Base-by-base conservation (phyloP, 2,329 filamentous ascomycete species). In the Onygenales sp. region DNA sequence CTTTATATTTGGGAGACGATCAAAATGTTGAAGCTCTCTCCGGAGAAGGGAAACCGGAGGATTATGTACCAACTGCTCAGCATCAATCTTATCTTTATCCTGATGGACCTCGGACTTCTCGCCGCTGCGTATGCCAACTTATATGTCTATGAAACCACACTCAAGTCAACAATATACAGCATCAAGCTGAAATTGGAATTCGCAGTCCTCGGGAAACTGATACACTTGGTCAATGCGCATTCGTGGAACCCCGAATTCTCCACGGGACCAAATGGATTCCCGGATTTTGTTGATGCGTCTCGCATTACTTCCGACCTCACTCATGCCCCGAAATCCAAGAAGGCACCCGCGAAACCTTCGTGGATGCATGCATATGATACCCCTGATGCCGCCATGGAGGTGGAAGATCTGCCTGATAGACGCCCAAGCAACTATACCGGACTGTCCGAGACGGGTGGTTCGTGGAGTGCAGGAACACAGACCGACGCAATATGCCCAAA, bases 1-100 rank as follows among this genome's bases (percentile, higher is more conserved):
- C 62, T 77, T 17, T 78, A 78, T 61, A 79, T 82, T 53, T 68
- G 66, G 62, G 77, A 81, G 57, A 78, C 79, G 0, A 63, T 76
- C 54, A 74, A 70, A 73, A 71, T 80, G 53, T 67, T 81, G 51
- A 71, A 70, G 6, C 58, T 74, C 8, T 71, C 77, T 54, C 68
- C 69, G 17, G 68, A 74, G 51, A 62, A 63, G 21, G 62, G 65
- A 52, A 72, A 72, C 47, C 69, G 69, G 59, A 69, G 70, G 52
- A 71, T 77, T 55, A 74, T 77, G 67, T 72, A 68, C 53, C 75
- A 78, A 61, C 69, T 78, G 32, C 62, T 79, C 51, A 61, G 66
- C 52, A 75, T 78, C 64, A 78, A 77, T 58, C 53, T 73, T 31
- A 66, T 76, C 51, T 75, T 76, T 56, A 76, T 76, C 54, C 53